A percentile compares a stretch with the other conserved stretches of the same genome.
These are phyloP conservation scores for Fusarium proliferatum DNA, from an alignment of 2,329 filamentous ascomycete genomes.

Conservation along the genomic window DNA sequence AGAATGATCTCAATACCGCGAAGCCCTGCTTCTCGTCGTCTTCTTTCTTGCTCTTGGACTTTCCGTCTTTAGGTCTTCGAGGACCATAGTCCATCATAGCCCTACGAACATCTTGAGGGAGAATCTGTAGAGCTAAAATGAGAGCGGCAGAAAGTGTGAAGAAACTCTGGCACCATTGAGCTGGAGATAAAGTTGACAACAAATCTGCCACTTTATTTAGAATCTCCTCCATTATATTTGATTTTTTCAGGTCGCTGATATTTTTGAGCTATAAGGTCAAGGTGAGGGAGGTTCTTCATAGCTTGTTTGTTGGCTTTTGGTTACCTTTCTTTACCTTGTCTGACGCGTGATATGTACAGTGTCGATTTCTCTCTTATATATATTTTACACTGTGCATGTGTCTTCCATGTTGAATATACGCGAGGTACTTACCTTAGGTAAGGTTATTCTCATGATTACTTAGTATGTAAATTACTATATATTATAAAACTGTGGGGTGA, in stretches of 20 bases:
- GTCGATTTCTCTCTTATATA: rapidly evolving
- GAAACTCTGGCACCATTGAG: constrained; percentile 57
- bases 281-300: background rate
- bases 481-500: background rate
- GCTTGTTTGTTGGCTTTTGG: constrained; percentile 6
- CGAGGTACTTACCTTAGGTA: background rate
- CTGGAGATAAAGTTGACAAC: constrained; percentile 37
- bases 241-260: background rate
- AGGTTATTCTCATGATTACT: background rate
- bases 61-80: constrained; percentile 47
- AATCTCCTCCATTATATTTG: constrained; percentile 6
- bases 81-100: constrained; percentile 64
- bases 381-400: background rate
- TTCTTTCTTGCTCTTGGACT: constrained; percentile 27
- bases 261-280: background rate
- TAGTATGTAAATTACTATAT: too few species aligned
- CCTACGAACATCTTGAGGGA: constrained; percentile 58
- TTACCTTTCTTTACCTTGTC: too few species aligned
- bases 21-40: constrained; percentile 1
- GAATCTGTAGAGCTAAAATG: constrained; percentile 56
- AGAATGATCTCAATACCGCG: constrained; percentile 39
- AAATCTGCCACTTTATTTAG: constrained; percentile 2
- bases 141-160: constrained; percentile 57
- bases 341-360: constrained; percentile 8
- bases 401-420: background rate